Conservation (phyloP, 768 basidiomycete species). For the Tephrocybe sp. region DNA sequence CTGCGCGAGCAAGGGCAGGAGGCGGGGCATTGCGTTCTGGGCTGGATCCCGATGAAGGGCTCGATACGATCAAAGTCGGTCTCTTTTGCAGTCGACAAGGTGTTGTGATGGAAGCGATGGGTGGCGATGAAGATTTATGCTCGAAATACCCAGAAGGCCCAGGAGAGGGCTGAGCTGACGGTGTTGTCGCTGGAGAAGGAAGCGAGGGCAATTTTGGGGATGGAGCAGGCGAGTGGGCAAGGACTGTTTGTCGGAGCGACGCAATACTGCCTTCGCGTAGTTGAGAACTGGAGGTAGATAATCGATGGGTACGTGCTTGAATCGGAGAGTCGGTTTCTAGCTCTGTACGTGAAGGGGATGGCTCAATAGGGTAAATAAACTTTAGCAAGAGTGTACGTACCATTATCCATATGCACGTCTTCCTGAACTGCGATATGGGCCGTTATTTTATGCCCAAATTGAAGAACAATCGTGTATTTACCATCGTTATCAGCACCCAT, state of each 20-base stretch:
- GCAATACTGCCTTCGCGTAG: neutral
- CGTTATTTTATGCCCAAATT: neutral
- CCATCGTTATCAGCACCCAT: neutral
- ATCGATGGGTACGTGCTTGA: neutral
- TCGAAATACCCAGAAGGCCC: neutral
- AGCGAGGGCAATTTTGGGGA: slow-evolving; percentile 2
- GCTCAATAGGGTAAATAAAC: neutral
- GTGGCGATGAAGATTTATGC: neutral
- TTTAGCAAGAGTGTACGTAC: neutral
- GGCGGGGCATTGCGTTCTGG: neutral
- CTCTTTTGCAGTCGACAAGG: neutral
- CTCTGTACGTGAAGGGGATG: neutral
- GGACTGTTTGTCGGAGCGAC: slow-evolving; percentile 2
- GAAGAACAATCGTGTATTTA: neutral
- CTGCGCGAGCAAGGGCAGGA: neutral
- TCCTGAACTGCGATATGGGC: neutral
- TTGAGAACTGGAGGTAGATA: too few relatives aligned
- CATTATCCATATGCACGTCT: neutral
- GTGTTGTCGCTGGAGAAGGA: slow-evolving; percentile 2
- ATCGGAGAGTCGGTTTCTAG: neutral
- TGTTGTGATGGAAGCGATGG: neutral
- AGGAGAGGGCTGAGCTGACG: slow-evolving; percentile 1
- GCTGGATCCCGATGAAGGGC: neutral
- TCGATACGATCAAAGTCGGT: neutral
- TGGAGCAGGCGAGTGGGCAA: slow-evolving; percentile 1